Base-by-base conservation (phyloP, 495 filamentous ascomycete species). In the Hyphodiscus hymeniophilus region DNA sequence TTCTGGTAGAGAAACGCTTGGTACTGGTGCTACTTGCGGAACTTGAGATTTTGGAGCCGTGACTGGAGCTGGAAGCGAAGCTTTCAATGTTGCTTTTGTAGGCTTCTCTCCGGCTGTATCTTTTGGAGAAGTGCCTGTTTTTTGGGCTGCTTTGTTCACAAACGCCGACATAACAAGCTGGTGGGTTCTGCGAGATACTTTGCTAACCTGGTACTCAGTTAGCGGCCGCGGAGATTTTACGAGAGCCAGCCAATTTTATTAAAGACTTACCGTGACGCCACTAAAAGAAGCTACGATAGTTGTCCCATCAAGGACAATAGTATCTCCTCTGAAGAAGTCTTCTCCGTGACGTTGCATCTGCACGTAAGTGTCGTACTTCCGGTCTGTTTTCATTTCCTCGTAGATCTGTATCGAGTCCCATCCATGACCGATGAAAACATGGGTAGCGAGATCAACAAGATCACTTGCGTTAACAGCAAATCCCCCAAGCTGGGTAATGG, bases 381-480 rank as follows among this genome's bases (percentile, higher is more conserved):
- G 80, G 24, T 67, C 68, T 0, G 71, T 66, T 16, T 68, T 63
- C 11, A 90, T 71, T 24, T 75, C 70, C 55, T 81, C 77, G 49
- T 77, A 69, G 50, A 86, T 79, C 7, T 78, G 73, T 68, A 89
- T 75, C 0, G 73, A 79, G 50, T 84, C 78, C 81, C 86, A 85
- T 15, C 85, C 83, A 58, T 89, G 85, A 32, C 80, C 85, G 45
- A 89, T 77, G 58, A 77, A 90, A 17, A 87, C 80, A 32, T 81
- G 67, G 46, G 80, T 76, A 45, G 80, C 76, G 0, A 76, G 79
- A 52, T 88, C 81, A 3, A 79, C 73, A 21, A 69, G 73, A 52
- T 87, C 85, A 43, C 79, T 89, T n/a, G 75, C 84, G 58, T 90
- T 89, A 67, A 87, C 81, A 51, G 81, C 78, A 62, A 91, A 90